Evolutionary conservation across 768 basidiomycete species (phyloP), one percentile per base, ranked within the genome.

Genomic region (Filobasidium wieringae): DNA sequence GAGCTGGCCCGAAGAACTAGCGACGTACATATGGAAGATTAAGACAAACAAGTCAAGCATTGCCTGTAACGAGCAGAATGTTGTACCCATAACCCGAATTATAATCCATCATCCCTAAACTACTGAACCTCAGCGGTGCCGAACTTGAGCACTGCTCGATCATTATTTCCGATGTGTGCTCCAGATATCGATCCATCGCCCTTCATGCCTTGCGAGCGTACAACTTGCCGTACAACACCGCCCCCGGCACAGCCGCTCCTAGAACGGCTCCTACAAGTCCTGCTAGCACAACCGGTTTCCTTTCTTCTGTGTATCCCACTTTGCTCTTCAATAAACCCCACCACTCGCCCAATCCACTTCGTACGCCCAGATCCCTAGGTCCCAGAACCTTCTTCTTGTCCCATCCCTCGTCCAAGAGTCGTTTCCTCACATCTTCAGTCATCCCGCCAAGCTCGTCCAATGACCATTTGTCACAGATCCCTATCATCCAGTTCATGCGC

Each of bases 401-500:
- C 91, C 91, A 99, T 3, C 93, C 93, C 41, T 85, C 80, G 60
- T 87, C 82, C 59, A 99, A 72, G 17, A 97, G 74, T 57, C 66
- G 78, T 29, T 76, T 75, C 74, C 88, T 85, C 72, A 78, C 78
- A 15, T 67, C 76, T 31, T 86, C 82, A 71, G 88, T 82, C 65
- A 92, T 77, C 55, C 72, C 61, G 2, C 80, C 82, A 59, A 99
- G 80, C 55, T 92, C 85, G 43, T 85, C 86, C 77, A 96, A 77
- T 31, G 80, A 76, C 92, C 92, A 97, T 30, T 77, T 72, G 59
- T 88, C 87, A 74, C 89, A 96, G 24, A 95, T 76, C 60, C 79
- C 80, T 19, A 84, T 81, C 86, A 95, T 92, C 89, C 88, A 92
- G 63, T 79, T 80, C 91, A 96, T 95, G 68, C 91, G 77, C 67